These are phyloP conservation scores for Mucor plumbeus DNA, from an alignment of 371 early-diverging fungal genomes.

Conservation along the genomic window DNA sequence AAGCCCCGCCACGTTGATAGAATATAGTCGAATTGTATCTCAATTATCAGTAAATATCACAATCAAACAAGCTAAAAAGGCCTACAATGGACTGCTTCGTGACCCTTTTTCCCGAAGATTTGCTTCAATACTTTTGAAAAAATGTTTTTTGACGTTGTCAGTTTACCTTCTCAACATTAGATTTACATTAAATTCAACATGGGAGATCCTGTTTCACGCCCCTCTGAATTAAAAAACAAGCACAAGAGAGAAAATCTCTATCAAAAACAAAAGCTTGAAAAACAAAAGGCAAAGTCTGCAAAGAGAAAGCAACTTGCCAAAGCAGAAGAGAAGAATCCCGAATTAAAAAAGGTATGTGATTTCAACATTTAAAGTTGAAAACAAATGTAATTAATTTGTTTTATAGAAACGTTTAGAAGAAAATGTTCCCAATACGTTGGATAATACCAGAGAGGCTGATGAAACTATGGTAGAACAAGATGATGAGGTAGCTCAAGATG, in stretches of 20 bases:
- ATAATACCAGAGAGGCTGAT: conserved; percentile 91
- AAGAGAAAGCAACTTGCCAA: conserved; percentile 73
- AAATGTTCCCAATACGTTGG: conserved; percentile 93
- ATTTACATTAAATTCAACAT: not conserved
- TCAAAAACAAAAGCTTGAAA: conserved; percentile 72
- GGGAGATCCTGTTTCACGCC: conserved; percentile 27
- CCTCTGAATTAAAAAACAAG: conserved; percentile 78
- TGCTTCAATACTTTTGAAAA: not conserved
- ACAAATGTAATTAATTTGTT: not conserved
- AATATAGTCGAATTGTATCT: not conserved
- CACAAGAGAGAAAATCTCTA: conserved; percentile 80
- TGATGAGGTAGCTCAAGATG: conserved; percentile 85
- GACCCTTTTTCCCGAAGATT: conserved; percentile 6
- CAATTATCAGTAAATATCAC: not conserved
- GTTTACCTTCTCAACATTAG: not conserved
- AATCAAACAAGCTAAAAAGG: too few species aligned
- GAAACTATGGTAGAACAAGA: conserved; percentile 92
- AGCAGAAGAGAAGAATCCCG: conserved; percentile 87
- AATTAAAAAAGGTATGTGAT: conserved; percentile 73
- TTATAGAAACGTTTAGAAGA: conserved; percentile 80
- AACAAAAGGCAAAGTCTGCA: conserved; percentile 78
- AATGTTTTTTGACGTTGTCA: conserved; percentile 1
- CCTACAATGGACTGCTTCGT: not conserved
- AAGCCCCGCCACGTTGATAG: too few species aligned
- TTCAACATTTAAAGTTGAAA: not conserved